Evolutionary conservation across 2,329 filamentous ascomycete species (phyloP), one percentile per base, ranked within the genome.

Genomic region (Phaeosphaeriaceae sp.): DNA sequence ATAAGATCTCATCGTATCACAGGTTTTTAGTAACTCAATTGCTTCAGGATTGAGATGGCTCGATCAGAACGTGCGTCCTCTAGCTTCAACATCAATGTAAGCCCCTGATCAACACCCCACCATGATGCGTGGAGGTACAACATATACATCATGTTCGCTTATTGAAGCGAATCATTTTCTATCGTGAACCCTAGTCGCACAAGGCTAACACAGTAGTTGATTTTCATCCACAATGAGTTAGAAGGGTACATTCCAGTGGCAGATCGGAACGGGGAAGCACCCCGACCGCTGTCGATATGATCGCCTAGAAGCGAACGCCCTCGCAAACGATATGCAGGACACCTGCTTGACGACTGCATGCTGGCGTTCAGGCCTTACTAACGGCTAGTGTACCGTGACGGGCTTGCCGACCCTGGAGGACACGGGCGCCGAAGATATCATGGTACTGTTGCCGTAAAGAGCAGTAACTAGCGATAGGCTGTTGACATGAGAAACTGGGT

Each of bases 271-370:
- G 46, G 53, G 53, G 35, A 17, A 50, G 38, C 20, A 15, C 28
- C 44, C 44, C 53, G 38, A 38, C 29, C 52, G 50, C 56, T 52
- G 49, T 60, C 50, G 46, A 49, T 54, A 56, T 48, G 64, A 64
- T 68, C 65, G 42, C 37, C 63, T 64, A 67, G 68, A 68, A 69
- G 63, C 66, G 61, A 66, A 50, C 18, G 39, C 55, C 46, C 48
- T 58, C 68, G 66, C 61, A 69, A 70, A 66, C 64, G 48, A 64
- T 41, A 50, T 42, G 53, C 26, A 56, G 45, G 48, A 35, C 37
- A 46, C 46, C 36, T 48, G 54, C 40, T 47, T 60, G 52, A 53
- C 58, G 54, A 59, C 55, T 39, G 40, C 46, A 34, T 36, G 46
- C 26, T 52, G 35, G 48, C 50, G 48, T 39, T 42, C 46, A 46